A percentile compares a stretch with the other conserved stretches of the same genome.
These are phyloP conservation scores for Hagleromyces aurorensis DNA, from an alignment of 805 yeast species.

Conservation along the genomic window DNA sequence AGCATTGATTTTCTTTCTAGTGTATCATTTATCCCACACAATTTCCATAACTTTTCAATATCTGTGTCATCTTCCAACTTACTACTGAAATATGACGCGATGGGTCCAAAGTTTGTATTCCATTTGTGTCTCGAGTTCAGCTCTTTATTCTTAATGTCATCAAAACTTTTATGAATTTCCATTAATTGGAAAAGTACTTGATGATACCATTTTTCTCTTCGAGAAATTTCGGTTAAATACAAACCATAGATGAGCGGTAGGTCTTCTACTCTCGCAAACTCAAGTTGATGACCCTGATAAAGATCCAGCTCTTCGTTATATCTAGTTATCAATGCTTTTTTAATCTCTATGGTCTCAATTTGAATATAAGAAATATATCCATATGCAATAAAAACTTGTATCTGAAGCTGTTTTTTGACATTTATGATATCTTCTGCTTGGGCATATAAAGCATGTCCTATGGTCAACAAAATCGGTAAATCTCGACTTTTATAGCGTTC, in stretches of 20 bases:
- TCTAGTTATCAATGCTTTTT: constrained; percentile 26
- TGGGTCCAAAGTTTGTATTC: constrained; percentile 50
- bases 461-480: constrained; percentile 17
- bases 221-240: constrained; percentile 51
- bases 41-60: constrained; percentile 3
- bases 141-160: constrained; percentile 51
- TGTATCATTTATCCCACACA: no score
- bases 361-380: constrained; percentile 34
- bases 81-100: constrained; percentile 10
- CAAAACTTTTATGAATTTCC: constrained; percentile 49
- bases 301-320: constrained; percentile 26
- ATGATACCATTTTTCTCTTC: constrained; percentile 48
- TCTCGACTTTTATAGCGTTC: constrained; percentile 9
- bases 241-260: constrained; percentile 66
- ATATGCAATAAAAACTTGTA: constrained; percentile 21
- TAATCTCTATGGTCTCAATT: constrained; percentile 31
- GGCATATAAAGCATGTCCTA: constrained; percentile 23
- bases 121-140: constrained; percentile 48
- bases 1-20: no score
- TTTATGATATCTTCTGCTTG: constrained; percentile 19
- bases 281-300: constrained; percentile 19
- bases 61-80: constrained; percentile 5
- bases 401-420: constrained; percentile 31
- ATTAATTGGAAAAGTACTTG: constrained; percentile 20
- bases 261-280: constrained; percentile 43